Evolutionary conservation across 257 asterid genomes (phyloP).

Genomic region (Solanum tarapatanum): DNA sequence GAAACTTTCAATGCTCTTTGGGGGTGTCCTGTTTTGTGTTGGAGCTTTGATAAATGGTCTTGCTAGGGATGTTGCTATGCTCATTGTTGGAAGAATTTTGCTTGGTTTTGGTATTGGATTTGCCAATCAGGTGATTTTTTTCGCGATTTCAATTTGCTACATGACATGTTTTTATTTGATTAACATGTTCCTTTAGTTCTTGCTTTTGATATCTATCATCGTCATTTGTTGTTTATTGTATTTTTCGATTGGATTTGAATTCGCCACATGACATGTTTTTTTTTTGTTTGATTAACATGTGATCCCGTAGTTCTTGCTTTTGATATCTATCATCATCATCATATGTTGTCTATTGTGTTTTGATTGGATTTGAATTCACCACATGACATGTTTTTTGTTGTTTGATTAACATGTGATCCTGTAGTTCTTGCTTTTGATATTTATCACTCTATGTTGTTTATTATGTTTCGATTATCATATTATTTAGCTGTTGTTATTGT

Average conservation of each 20-base stretch:
- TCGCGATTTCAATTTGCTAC: neutral
- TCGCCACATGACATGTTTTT: neutral
- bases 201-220: neutral
- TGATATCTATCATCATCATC: neutral
- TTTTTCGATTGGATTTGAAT: neutral
- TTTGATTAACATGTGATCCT: neutral
- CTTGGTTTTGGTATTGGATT: conserved; percentile 86
- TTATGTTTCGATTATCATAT: too few relatives aligned
- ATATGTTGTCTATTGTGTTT: neutral
- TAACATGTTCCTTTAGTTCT: neutral
- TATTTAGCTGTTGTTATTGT: too few relatives aligned
- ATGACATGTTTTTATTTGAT: neutral
- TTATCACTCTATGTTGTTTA: neutral
- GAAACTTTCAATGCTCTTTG: conserved; percentile 60
- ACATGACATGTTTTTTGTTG: neutral
- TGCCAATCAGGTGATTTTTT: conserved; percentile 55
- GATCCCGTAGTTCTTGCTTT: neutral
- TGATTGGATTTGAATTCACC: neutral
- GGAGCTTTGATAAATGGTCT: conserved; percentile 72
- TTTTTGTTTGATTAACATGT: too few relatives aligned
- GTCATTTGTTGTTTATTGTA: neutral
- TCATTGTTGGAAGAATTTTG: conserved; percentile 64
- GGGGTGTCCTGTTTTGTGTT: conserved; percentile 53
- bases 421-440: too few relatives aligned
- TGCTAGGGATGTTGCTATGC: conserved; percentile 53